These are phyloP conservation scores for Penicillium manginii DNA, from an alignment of 495 filamentous ascomycete species.

Conservation along the genomic window DNA sequence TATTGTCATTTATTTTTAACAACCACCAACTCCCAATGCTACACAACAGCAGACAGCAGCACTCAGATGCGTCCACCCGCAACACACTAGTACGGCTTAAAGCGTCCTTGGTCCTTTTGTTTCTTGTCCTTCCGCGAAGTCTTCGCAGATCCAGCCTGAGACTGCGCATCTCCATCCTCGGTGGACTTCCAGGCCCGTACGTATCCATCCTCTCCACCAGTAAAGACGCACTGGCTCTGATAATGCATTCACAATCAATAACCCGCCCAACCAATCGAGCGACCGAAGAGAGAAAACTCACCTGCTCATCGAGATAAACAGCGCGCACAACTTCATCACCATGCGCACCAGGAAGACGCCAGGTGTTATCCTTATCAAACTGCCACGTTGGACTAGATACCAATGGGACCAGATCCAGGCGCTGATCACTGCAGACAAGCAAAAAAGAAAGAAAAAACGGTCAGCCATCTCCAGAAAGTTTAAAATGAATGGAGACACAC, in stretches of 20 bases:
- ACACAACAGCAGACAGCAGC: slow-evolving; percentile 20
- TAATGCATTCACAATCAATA: slow-evolving; percentile 2
- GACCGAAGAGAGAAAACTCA: slow-evolving; percentile 34
- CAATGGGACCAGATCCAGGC: slow-evolving; percentile 70
- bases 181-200: slow-evolving; percentile 53
- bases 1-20: slow-evolving; percentile 21
- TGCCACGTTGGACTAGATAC: slow-evolving; percentile 60
- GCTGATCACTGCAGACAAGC: slow-evolving; percentile 53
- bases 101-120: slow-evolving; percentile 39
- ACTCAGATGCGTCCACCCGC: slow-evolving; percentile 13
- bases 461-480: slow-evolving; percentile 2
- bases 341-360: slow-evolving; percentile 76
- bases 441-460: slow-evolving; percentile 12
- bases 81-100: slow-evolving; percentile 42
- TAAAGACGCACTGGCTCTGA: slow-evolving; percentile 70
- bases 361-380: slow-evolving; percentile 60
- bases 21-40: slow-evolving; percentile 22
- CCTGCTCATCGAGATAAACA: slow-evolving; percentile 71
- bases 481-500: background rate
- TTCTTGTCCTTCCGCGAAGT: slow-evolving; percentile 43
- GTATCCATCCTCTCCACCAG: slow-evolving; percentile 77
- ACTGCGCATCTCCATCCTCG: slow-evolving; percentile 21
- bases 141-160: slow-evolving; percentile 27
- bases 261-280: slow-evolving; percentile 1
- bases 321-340: slow-evolving; percentile 83